phyloP scores from a whole-genome alignment of 2,329 filamentous ascomycete genomes.

The Pseudohalonectria lignicola region DNA sequence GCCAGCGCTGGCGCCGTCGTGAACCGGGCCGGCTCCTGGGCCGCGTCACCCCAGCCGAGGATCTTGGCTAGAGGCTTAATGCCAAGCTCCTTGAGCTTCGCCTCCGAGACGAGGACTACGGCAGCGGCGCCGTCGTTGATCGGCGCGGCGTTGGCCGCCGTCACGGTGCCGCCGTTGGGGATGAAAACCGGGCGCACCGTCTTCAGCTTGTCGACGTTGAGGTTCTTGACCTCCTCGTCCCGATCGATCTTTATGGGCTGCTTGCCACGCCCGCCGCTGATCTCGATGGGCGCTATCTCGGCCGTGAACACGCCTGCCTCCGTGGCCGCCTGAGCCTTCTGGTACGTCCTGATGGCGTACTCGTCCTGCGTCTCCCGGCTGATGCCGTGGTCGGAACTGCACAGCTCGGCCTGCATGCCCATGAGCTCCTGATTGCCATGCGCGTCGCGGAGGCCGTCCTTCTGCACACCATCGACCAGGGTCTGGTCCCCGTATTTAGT shows the following conservation, averaged over 20 bases:
- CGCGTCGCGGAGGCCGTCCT: slow-evolving; percentile 89
- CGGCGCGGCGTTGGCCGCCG: slow-evolving; percentile 90
- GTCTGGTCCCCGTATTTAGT: slow-evolving; percentile 90
- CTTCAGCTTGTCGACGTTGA: slow-evolving; percentile 74
- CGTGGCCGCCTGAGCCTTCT: slow-evolving; percentile 81
- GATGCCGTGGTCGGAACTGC: slow-evolving; percentile 72
- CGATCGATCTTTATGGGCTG: slow-evolving; percentile 67
- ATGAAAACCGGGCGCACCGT: slow-evolving; percentile 77
- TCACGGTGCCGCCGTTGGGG: slow-evolving; percentile 75
- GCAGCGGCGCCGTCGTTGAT: slow-evolving; percentile 92
- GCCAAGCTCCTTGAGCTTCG: slow-evolving; percentile 82
- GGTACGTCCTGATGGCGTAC: slow-evolving; percentile 90
- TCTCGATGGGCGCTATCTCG: slow-evolving; percentile 85
- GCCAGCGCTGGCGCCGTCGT: slow-evolving; percentile 88
- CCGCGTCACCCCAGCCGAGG: slow-evolving; percentile 92
- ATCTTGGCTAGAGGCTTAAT: slow-evolving; percentile 94
- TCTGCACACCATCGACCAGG: slow-evolving; percentile 82
- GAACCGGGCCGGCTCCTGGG: slow-evolving; percentile 85
- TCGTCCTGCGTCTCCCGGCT: slow-evolving; percentile 81
- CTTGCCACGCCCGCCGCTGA: slow-evolving; percentile 84
- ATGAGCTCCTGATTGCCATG: slow-evolving; percentile 92
- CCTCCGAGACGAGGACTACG: slow-evolving; percentile 86
- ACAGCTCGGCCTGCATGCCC: slow-evolving; percentile 88
- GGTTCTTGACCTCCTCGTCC: slow-evolving; percentile 95
- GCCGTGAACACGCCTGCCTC: slow-evolving; percentile 69